phyloP scores from a whole-genome alignment of 2,329 filamentous ascomycete genomes.

The Colletotrichum orchidophilum region DNA sequence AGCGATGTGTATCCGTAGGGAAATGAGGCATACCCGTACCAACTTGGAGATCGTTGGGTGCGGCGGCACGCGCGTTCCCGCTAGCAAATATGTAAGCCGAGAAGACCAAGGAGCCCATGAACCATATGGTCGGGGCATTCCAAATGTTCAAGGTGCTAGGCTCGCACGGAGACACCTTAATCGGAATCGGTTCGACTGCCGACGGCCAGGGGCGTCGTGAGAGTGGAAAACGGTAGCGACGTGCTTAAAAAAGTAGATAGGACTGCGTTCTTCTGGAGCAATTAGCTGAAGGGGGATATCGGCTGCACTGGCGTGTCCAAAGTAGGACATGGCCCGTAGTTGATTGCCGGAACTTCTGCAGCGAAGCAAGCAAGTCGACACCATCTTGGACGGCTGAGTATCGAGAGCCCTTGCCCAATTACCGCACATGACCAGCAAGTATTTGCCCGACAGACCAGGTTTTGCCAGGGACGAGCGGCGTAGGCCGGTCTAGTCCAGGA shows the following conservation, averaged over 20 bases:
- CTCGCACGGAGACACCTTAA: conserved; percentile 9
- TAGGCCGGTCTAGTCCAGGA: conserved; percentile 27
- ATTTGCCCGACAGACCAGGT: conserved; percentile 22
- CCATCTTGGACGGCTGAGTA: conserved; percentile 8
- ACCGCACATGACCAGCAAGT: conserved; percentile 23
- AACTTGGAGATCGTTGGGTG: background rate
- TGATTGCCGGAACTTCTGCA: conserved; percentile 28
- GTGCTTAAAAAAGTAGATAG: background rate
- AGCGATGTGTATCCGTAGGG: background rate
- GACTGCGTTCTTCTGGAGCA: background rate
- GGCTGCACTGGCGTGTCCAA: conserved; percentile 11
- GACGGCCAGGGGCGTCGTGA: background rate
- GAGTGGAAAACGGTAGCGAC: background rate
- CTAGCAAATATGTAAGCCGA: background rate
- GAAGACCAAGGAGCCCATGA: background rate
- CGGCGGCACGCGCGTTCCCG: background rate
- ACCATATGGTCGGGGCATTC: conserved; percentile 5
- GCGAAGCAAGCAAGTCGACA: conserved; percentile 6
- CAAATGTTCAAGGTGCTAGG: background rate
- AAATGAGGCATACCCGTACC: background rate
- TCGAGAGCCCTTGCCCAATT: conserved; percentile 18
- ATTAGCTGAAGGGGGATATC: background rate
- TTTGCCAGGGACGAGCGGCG: conserved; percentile 19
- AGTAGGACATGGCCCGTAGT: conserved; percentile 4
- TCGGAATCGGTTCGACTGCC: conserved; percentile 19